phyloP scores from a whole-genome alignment of 495 filamentous ascomycete genomes.

The Astrocystis sublimbata region DNA sequence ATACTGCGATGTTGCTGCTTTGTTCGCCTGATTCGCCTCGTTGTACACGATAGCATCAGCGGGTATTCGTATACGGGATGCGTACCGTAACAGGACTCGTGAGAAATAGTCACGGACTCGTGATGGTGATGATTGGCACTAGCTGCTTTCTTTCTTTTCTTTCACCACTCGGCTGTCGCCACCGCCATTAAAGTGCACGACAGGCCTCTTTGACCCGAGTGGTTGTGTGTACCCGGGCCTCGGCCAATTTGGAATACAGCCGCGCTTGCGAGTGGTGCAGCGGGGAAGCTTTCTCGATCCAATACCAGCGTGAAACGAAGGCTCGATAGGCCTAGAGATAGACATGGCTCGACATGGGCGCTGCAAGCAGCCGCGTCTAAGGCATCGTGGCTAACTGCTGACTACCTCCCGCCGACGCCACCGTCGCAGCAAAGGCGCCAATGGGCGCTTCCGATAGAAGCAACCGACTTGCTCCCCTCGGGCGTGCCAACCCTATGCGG shows the following conservation, averaged over 20 bases:
- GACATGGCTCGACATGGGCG: neutral
- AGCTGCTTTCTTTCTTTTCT: neutral
- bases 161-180: neutral
- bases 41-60: neutral
- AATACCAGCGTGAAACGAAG: neutral
- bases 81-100: neutral
- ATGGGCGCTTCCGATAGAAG: neutral
- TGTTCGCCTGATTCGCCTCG: slow-evolving; percentile 6
- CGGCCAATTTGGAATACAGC: slow-evolving; percentile 21
- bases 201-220: slow-evolving; percentile 2
- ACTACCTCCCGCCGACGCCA: slow-evolving; percentile 5
- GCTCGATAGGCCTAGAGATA: neutral
- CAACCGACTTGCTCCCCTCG: neutral
- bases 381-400: slow-evolving; percentile 11
- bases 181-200: neutral
- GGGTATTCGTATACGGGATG: neutral
- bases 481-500: slow-evolving; percentile 5
- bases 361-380: slow-evolving; percentile 8
- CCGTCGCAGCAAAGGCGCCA: slow-evolving; percentile 1
- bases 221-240: slow-evolving; percentile 10
- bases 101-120: neutral
- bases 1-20: slow-evolving; percentile 4
- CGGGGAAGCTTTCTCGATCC: neutral
- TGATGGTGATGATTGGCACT: neutral
- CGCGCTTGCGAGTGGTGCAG: slow-evolving; percentile 2